Base-by-base conservation (phyloP, 2,329 filamentous ascomycete species). In the Talaromyces sp. region DNA sequence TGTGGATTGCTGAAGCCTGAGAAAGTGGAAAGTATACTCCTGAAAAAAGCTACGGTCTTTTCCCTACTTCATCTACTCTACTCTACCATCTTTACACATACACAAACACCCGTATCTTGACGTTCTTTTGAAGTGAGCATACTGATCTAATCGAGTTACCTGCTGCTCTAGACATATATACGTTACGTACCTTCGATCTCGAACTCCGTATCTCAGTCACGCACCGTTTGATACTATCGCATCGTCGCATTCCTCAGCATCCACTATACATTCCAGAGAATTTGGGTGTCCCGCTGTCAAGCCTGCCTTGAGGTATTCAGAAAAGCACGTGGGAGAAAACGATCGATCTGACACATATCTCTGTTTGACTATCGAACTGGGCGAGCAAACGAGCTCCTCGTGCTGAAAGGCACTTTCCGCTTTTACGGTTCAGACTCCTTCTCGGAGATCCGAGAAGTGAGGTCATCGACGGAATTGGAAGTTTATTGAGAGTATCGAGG, bases 381-480 rank as follows among this genome's bases (percentile, higher is more conserved):
- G 63, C 49, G 52, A 60, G 54, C 59, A 60, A 49, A 24, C 60
- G 52, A 33, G 68, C 76, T 78, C 76, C 75, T 78, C 74, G 57
- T 61, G 43, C 57, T 41, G 58, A 45, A 49, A 43, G 63, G 49
- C 50, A 47, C 19, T 39, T 39, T 43, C 19, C 63, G 50, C 43
- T 54, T 58, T 19, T 35, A 52, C 39, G 58, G 33, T 22, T 43
- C 4, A 67, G 62, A 67, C 62, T 68, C 65, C 62, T 67, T 67
- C 65, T 68, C 64, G 66, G 52, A 60, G 62, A 22, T 77, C 74
- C 76, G 77, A 78, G 77, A 74, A 78, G 77, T 67, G 77, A 79
- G 77, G 69, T 67, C 49, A 27, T 35, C 6, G 39, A 33, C 50
- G 19, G 58, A 39, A 58, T 39, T 71, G 68, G 24, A 64, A 68